Evolutionary conservation across 2,329 filamentous ascomycete genomes (phyloP).

Genomic region (Pseudohalonectria lignicola): DNA sequence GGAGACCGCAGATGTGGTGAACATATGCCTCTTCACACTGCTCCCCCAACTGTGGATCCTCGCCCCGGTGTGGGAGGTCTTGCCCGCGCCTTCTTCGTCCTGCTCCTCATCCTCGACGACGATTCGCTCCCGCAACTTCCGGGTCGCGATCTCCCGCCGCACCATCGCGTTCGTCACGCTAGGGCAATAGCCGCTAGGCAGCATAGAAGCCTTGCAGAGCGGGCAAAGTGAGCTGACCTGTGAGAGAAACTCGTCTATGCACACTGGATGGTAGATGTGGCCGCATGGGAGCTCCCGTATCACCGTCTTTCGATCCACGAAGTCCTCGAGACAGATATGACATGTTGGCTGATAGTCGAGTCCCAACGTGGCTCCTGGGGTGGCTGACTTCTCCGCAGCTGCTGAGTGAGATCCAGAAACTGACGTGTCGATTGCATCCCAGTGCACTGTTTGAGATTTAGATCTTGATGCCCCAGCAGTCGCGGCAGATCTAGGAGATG

Average conservation of each 20-base stretch:
- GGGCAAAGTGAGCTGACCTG: slow-evolving; percentile 80
- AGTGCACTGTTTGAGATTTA: background rate
- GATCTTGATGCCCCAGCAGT: background rate
- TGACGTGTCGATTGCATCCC: too few species aligned
- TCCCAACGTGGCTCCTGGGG: slow-evolving; percentile 7
- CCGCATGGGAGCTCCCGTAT: slow-evolving; percentile 82
- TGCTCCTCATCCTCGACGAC: slow-evolving; percentile 16
- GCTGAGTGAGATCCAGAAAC: too few species aligned
- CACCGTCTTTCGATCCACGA: slow-evolving; percentile 53
- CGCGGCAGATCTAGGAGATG: background rate
- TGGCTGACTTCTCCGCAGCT: slow-evolving; percentile 7
- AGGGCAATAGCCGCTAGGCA: slow-evolving; percentile 58
- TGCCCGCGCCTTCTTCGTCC: too few species aligned
- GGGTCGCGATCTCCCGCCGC: slow-evolving; percentile 61
- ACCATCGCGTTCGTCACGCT: slow-evolving; percentile 80
- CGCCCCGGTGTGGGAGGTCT: too few species aligned
- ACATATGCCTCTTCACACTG: too few species aligned
- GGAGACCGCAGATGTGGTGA: too few species aligned
- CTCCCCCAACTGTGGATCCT: too few species aligned
- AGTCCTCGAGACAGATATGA: slow-evolving; percentile 83
- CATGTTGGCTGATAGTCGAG: slow-evolving; percentile 66
- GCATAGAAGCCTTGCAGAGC: slow-evolving; percentile 74
- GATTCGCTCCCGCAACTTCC: slow-evolving; percentile 45
- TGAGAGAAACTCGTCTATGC: slow-evolving; percentile 75
- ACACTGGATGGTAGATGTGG: slow-evolving; percentile 89